A percentile compares a stretch with the other conserved stretches of the same genome.
Conservation (phyloP, 1,139 yeast species). For the Taphrina deformans region DNA sequence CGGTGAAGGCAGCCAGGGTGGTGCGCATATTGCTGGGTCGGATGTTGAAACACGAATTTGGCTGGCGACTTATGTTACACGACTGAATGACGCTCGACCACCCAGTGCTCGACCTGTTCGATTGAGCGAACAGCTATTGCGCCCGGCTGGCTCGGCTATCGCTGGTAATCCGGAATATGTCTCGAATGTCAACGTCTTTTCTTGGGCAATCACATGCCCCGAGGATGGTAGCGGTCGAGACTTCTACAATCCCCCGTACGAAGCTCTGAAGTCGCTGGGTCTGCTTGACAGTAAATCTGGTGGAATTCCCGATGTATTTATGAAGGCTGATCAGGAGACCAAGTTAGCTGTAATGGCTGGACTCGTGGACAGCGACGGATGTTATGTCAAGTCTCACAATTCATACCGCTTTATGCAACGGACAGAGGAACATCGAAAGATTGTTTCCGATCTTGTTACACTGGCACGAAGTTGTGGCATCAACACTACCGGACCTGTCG, state of each 20-base stretch:
- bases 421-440: not conserved
- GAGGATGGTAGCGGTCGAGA: not conserved
- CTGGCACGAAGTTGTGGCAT: conserved; percentile 1
- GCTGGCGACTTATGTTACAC: not conserved
- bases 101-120: not conserved
- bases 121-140: not conserved
- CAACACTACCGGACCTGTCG: not conserved
- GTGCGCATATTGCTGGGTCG: not conserved
- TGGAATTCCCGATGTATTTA: not conserved
- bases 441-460: not conserved
- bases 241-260: not conserved
- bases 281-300: not conserved
- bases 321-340: not conserved
- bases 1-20: not conserved
- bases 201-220: not conserved
- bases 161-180: not conserved
- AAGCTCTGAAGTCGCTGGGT: not conserved
- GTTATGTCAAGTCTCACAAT: not conserved
- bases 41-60: not conserved
- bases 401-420: not conserved
- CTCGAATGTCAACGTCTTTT: not conserved
- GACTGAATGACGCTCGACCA: not conserved
- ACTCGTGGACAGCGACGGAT: not conserved
- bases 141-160: not conserved
- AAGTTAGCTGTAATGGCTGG: not conserved